Base-by-base conservation (phyloP, 371 early-diverging fungal genomes). In the Dentiscutata heterogama region DNA sequence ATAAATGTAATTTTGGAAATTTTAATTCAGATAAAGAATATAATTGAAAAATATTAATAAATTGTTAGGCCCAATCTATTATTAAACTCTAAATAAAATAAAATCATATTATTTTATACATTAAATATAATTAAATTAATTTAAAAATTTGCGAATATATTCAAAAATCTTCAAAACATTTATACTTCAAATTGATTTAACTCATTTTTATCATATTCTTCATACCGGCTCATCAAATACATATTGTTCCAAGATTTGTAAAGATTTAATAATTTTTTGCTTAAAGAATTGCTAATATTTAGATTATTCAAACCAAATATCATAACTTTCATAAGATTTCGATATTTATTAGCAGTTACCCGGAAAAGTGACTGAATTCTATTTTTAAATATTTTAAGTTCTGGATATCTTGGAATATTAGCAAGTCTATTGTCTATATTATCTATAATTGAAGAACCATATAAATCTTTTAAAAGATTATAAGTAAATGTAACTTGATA, bases 1-100 rank as follows among this genome's bases (percentile, higher is more conserved):
- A 74, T 35, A 5, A 25, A 58, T 74, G 74, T 56, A 74, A 35
- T 58, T 74, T 74, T 25, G 58, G 74, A 8, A 74, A 58, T 54
- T 74, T 53, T 25, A 74, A 39, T 14, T 31, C 20, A 14, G 35
- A 74, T 27, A 31, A 18, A 1, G 53, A 74, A 31, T 54, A 54
- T 31, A 29, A 5, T 53, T n/a, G 18, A 74, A 74, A 74, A 14
- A 56, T 25, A 25, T 74, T 53, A 3, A 74, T 20, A 29, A 74
- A 74, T 29, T 13, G 27, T 58, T 1, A 6, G 18, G 74, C 53
- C 74, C 31, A 74, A 22, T 46, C 7, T 42, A 27, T 11, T 70
- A 22, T 46, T 46, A 22, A 22, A n/a, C 46, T 8, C 50, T 70
- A 70, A 70, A 50, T n/a, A 61, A 54, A 39, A 25, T 35, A 31